A percentile compares a stretch with the other conserved stretches of the same genome.
Evolutionary conservation across 176 grass and related monocot species (phyloP).

Genomic region (Phoenix roebelenii): DNA sequence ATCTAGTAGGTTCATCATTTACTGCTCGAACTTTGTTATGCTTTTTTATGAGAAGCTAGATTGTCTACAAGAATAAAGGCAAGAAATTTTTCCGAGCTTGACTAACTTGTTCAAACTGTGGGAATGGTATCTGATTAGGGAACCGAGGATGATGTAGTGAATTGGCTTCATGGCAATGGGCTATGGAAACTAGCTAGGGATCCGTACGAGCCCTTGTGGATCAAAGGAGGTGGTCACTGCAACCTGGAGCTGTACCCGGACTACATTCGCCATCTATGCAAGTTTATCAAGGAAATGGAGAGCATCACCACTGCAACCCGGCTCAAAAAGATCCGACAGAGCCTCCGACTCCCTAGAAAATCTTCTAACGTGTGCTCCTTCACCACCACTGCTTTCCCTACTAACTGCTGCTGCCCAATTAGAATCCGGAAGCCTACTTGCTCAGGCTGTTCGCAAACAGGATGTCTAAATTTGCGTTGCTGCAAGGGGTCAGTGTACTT

Average conservation of each 20-base stretch:
- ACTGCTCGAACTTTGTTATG: too few species aligned
- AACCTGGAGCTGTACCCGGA: conserved; percentile 12
- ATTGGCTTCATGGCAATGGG: not conserved
- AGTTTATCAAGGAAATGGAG: conserved; percentile 4
- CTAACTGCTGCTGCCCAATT: conserved; percentile 74
- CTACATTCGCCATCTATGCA: conserved; percentile 5
- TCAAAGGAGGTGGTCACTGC: conserved; percentile 10
- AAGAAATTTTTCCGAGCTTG: too few species aligned
- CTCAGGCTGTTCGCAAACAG: conserved; percentile 21
- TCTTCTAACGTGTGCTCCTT: not conserved
- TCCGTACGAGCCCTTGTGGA: conserved; percentile 10
- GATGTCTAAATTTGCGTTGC: conserved; percentile 9
- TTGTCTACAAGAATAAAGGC: too few species aligned
- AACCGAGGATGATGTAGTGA: conserved; percentile 2
- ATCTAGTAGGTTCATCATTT: too few species aligned
- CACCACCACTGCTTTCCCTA: conserved; percentile 65
- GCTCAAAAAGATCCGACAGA: too few species aligned
- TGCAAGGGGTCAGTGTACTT: conserved; percentile 5
- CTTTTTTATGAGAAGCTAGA: too few species aligned
- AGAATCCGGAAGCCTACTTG: conserved; percentile 58
- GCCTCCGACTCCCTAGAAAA: too few species aligned
- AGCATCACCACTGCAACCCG: not conserved
- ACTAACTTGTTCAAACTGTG: too few species aligned
- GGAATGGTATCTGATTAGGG: not conserved
- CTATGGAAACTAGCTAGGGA: conserved; percentile 9